Base-by-base conservation (phyloP, 192 early-diverging fungal species). In the Gonapodya sp. region DNA sequence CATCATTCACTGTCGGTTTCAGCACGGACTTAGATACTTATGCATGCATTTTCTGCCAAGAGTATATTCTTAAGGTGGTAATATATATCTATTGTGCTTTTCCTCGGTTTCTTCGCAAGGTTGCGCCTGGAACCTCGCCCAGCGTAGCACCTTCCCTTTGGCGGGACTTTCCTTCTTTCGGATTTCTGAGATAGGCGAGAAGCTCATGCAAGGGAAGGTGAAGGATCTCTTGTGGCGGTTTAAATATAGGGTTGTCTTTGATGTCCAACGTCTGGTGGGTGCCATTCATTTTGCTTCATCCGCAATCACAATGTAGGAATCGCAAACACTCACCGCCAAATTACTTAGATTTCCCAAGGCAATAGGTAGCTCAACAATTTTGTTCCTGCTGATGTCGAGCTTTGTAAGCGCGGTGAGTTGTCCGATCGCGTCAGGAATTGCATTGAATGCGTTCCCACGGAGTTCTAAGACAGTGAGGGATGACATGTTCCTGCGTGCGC, bases 231-330 rank as follows among this genome's bases (percentile, higher is more conserved):
- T 64, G 31, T 18, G 79, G 33, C 16, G 79, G 79, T 2, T 35
- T 79, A 18, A 24, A 36, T 34, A 79, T 24, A 31, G 79, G 79
- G 16, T 79, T 79, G 79, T 79, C 79, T 34, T n/a, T n/a, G 16
- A 79, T 35, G 35, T 34, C 79, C 35, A 79, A 36, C 34, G 35
- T 35, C 75, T 78, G 75, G 2, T 16, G 8, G n/a, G 16, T 78
- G 14, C 34, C 2, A 31, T 78, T 78, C 34, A 8, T 78, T 16
- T 2, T 78, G 8, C 2, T 8, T 31, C 18, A 30, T 2, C 2
- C 8, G 34, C 18, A 32, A 78, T 14, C 18, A 64, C 8, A 16
- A 24, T 64, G 46, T 64, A 16, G 46, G 24, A 64, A 8, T 64
- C 8, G 8, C 46, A 64, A 64, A 64, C 18, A 78, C 30, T 8